These are phyloP conservation scores for Ustilago cynodontis DNA, from an alignment of 1,284 basidiomycete species.

Conservation along the genomic window DNA sequence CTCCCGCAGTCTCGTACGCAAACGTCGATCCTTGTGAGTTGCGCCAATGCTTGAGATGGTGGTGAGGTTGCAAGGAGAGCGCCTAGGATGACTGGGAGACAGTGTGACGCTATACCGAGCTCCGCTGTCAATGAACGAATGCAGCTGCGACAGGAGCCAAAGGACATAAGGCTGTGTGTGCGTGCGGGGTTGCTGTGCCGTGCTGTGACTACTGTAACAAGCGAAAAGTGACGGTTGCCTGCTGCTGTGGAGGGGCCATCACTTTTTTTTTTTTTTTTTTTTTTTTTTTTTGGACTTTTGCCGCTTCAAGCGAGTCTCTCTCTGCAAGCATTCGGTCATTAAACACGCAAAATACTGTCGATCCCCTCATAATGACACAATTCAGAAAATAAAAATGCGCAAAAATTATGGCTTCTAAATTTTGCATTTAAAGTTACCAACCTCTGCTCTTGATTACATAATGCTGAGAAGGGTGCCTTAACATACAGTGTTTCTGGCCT, in stretches of 20 bases:
- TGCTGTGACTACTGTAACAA: not conserved
- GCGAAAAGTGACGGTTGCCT: slow-evolving; percentile 2
- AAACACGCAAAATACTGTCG: not conserved
- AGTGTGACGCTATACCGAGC: not conserved
- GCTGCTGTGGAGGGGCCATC: slow-evolving; percentile 1
- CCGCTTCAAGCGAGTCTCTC: not conserved
- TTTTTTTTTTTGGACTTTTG: not conserved
- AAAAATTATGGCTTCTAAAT: no score
- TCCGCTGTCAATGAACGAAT: not conserved
- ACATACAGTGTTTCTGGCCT: no score
- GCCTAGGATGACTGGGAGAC: not conserved
- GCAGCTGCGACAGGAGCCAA: not conserved
- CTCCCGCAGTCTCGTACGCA: no score
- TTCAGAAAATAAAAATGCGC: no score
- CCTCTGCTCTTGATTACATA: no score
- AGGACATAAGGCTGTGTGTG: not conserved
- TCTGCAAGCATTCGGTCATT: not conserved
- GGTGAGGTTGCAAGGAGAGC: not conserved
- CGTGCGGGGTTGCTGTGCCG: not conserved
- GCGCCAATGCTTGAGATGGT: not conserved
- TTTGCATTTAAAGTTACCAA: no score
- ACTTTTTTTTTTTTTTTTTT: no score
- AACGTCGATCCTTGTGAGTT: not conserved
- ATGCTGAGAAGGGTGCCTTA: no score
- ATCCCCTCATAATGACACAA: no score